phyloP scores from a whole-genome alignment of 805 yeast genomes.

The Tetrapisispora nanseiensis region DNA sequence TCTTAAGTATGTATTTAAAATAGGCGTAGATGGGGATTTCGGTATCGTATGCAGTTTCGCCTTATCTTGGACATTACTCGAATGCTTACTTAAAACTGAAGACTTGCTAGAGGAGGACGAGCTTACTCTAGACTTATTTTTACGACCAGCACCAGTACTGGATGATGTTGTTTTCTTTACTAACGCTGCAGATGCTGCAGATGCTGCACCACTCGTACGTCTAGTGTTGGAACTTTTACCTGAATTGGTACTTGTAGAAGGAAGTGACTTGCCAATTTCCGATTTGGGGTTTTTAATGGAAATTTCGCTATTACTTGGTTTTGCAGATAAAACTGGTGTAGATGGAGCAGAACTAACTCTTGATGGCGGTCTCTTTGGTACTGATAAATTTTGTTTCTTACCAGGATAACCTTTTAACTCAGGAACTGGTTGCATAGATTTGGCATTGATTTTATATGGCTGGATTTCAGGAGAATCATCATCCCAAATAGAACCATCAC shows the following conservation, averaged over 20 bases:
- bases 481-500: constrained; percentile 50
- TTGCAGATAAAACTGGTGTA: background rate
- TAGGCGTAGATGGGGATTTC: constrained; percentile 2
- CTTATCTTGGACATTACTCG: background rate
- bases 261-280: constrained; percentile 14
- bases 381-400: constrained; percentile 3
- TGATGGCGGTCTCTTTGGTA: constrained; percentile 14
- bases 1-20: background rate
- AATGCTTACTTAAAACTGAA: background rate
- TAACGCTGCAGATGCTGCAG: constrained; percentile 18
- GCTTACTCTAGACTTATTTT: background rate
- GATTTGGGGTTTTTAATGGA: constrained; percentile 10
- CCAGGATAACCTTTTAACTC: background rate
- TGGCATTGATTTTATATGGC: constrained; percentile 66
- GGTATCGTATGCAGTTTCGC: background rate
- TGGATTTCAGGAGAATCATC: constrained; percentile 51
- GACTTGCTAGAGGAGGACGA: constrained; percentile 1
- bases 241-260: constrained; percentile 10
- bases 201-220: constrained; percentile 15
- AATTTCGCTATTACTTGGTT: background rate
- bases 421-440: constrained; percentile 71
- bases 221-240: constrained; percentile 3
- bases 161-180: constrained; percentile 11
- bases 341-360: constrained; percentile 15
- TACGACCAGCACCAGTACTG: constrained; percentile 5